Evolutionary conservation across 345 rosid genomes (phyloP).

Genomic region (Syzygium aromaticum): DNA sequence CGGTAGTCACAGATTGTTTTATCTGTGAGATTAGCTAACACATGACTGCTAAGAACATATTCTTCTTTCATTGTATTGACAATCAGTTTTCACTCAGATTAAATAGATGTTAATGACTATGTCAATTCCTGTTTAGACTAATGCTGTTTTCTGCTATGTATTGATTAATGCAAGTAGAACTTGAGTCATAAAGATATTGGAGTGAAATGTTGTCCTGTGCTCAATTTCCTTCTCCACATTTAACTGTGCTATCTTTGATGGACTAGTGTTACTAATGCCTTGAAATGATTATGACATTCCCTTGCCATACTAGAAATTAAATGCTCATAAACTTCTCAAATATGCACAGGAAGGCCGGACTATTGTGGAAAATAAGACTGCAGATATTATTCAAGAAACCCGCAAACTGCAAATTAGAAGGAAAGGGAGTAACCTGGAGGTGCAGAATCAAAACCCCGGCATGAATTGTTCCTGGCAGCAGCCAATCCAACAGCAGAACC

Average conservation of each 20-base stretch:
- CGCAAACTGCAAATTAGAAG: conserved; percentile 64
- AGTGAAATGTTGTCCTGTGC: background rate
- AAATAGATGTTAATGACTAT: background rate
- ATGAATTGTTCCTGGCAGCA: conserved; percentile 46
- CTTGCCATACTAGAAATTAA: background rate
- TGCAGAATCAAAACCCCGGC: conserved; percentile 23
- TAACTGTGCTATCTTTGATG: background rate
- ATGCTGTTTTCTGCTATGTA: background rate
- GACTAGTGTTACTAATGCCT: background rate
- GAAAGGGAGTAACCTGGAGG: conserved; percentile 40
- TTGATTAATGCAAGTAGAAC: background rate
- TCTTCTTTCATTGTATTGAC: background rate
- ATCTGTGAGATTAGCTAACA: background rate
- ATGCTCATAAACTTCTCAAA: background rate
- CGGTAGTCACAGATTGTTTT: background rate
- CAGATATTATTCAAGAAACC: conserved; percentile 66
- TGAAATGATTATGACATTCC: background rate
- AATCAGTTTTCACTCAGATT: background rate
- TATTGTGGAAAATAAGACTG: conserved; percentile 70
- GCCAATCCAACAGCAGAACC: conserved; percentile 22
- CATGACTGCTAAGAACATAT: background rate
- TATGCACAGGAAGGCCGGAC: conserved; percentile 73
- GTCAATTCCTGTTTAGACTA: background rate
- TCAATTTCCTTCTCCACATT: background rate
- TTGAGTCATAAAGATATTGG: background rate